Evolutionary conservation across 2,329 filamentous ascomycete species (phyloP).

Genomic region (Colletotrichum kahawae): DNA sequence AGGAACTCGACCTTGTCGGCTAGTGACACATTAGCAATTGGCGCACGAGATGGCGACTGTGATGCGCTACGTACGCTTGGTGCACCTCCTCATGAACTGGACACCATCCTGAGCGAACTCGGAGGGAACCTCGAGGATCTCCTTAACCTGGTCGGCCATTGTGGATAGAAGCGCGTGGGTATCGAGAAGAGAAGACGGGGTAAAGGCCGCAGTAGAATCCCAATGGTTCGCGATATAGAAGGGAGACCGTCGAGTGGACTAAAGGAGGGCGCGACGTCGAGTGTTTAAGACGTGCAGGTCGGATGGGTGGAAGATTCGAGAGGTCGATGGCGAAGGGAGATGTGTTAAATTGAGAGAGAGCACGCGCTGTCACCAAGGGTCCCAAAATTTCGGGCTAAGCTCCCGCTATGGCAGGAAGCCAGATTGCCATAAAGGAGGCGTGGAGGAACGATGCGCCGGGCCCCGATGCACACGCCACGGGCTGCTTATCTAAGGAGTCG

Average conservation of each 20-base stretch:
- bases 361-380: constrained; percentile 11
- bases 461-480: constrained; percentile 4
- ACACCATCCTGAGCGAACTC: constrained; percentile 69
- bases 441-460: constrained; percentile 20
- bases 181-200: constrained; percentile 2
- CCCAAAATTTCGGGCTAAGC: constrained; percentile 21
- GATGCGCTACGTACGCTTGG: constrained; percentile 56
- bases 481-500: constrained; percentile 4
- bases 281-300: constrained; percentile 20
- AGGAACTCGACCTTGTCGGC: constrained; percentile 48
- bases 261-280: constrained; percentile 12
- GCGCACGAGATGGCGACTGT: neutral
- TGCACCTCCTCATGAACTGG: constrained; percentile 67
- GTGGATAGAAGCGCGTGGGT: constrained; percentile 27
- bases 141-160: constrained; percentile 73
- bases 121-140: constrained; percentile 71
- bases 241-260: neutral
- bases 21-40: neutral
- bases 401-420: constrained; percentile 21
- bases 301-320: constrained; percentile 20
- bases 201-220: constrained; percentile 2
- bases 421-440: constrained; percentile 23
- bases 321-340: constrained; percentile 18
- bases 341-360: constrained; percentile 19
- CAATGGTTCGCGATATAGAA: constrained; percentile 3